Base-by-base conservation (phyloP, 2,329 filamentous ascomycete genomes). In the Fusarium sacchari region DNA sequence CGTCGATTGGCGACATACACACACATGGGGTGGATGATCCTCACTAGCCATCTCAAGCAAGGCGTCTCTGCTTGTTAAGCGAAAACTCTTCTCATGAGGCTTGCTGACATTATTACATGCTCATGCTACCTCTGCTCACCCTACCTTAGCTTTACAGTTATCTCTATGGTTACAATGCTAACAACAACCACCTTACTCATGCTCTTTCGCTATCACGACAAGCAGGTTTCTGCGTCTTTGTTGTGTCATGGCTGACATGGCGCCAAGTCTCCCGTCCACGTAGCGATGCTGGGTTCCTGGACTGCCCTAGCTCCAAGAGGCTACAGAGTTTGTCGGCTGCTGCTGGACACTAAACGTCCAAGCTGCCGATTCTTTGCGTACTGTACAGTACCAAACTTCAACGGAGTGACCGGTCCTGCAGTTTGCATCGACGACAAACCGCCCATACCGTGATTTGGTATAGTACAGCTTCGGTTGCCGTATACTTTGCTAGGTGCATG, bases 1-100 rank as follows among this genome's bases (percentile, higher is more conserved):
- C 69, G 73, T 75, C 76, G 74, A 78, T 78, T 78, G 73, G 73
- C 76, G 71, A 73, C 59, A 67, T 60, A 32, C 58, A 58, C 59
- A 40, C 44, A 30, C 56, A 61, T 72, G 65, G 71, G 43, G 52
- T 63, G 67, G 36, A 65, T 40, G 71, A 78, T 77, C 69, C 74
- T 63, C 50, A 66, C 69, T 74, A 73, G 60, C 68, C 67, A 36
- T 68, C 66, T 65, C 55, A 37, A 76, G 74, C 65, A 72, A 74
- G 50, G 73, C 62, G 74, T 56, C 58, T 62, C 55, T 65, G 50
- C 47, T 69, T 61, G 47, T 58, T 49, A 69, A 55, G 64, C 64
- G 64, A 67, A 71, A 74, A 68, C 58, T 59, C 64, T 64, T 60
- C 50, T 61, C 17, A 6, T 62, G 64, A 73, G 71, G 62, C 62